These are phyloP conservation scores for Leccinum truebloodii DNA, from an alignment of 768 basidiomycete species.

Conservation along the genomic window DNA sequence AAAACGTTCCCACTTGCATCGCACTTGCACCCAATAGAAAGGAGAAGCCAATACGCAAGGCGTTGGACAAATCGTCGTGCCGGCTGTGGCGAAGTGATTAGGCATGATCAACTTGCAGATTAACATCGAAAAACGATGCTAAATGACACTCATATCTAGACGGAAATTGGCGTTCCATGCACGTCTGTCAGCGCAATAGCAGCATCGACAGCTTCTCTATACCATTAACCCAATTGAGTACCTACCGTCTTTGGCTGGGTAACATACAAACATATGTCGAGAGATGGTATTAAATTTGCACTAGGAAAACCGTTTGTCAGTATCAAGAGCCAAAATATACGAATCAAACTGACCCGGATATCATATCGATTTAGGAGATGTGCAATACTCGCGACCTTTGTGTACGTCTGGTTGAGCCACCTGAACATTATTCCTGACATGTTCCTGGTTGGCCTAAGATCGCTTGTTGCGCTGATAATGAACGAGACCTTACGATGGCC, in stretches of 20 bases:
- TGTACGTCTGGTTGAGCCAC: conserved; percentile 45
- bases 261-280: conserved; percentile 51
- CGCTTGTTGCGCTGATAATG: conserved; percentile 47
- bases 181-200: conserved; percentile 23
- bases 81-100: conserved; percentile 37
- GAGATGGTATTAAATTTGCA: conserved; percentile 47
- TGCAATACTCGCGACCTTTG: conserved; percentile 39
- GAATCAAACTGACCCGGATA: conserved; percentile 40
- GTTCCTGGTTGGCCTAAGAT: conserved; percentile 39
- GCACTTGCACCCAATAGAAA: conserved; percentile 44
- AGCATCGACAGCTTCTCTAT: conserved; percentile 45
- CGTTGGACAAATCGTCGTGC: conserved; percentile 41
- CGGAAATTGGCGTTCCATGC: neutral
- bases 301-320: conserved; percentile 23
- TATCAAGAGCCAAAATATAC: neutral
- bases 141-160: neutral
- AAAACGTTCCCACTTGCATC: conserved; percentile 42
- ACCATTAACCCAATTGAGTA: conserved; percentile 41
- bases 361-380: conserved; percentile 44
- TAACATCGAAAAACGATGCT: neutral
- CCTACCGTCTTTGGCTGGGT: conserved; percentile 40
- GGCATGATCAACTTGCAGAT: neutral
- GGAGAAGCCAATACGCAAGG: conserved; percentile 40
- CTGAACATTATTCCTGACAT: conserved; percentile 49
- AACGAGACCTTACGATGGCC: conserved; percentile 43